These are phyloP conservation scores for Lichtheimia hyalospora DNA, from an alignment of 371 early-diverging fungal species.

Conservation along the genomic window DNA sequence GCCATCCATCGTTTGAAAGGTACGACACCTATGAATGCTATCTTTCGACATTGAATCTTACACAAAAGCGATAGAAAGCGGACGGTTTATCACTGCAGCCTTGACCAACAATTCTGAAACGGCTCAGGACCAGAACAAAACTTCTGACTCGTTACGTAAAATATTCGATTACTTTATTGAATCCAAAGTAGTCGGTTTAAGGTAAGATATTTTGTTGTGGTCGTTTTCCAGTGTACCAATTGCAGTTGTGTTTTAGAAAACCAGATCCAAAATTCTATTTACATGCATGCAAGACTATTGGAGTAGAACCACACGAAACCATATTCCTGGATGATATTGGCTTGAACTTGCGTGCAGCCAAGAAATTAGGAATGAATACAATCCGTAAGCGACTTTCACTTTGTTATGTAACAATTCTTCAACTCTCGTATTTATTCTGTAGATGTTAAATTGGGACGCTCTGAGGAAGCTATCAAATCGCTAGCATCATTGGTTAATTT, in stretches of 20 bases:
- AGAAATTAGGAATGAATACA: conserved; percentile 63
- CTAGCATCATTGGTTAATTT: conserved; percentile 43
- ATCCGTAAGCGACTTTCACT: conserved; percentile 41
- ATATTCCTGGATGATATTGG: conserved; percentile 82
- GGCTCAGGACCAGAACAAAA: conserved; percentile 47
- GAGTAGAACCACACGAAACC: conserved; percentile 59
- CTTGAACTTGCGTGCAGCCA: conserved; percentile 67
- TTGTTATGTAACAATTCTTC: background rate
- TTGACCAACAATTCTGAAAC: conserved; percentile 79
- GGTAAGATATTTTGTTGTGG: conserved; percentile 12
- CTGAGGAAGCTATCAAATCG: conserved; percentile 56
- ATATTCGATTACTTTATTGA: conserved; percentile 50
- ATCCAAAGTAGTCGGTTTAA: conserved; percentile 41
- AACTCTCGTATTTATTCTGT: background rate
- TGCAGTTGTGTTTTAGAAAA: conserved; percentile 28
- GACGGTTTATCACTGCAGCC: conserved; percentile 66
- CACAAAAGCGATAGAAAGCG: conserved; percentile 31
- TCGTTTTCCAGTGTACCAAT: too few relatives aligned
- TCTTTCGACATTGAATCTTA: background rate
- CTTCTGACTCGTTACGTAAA: conserved; percentile 24
- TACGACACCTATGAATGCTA: background rate
- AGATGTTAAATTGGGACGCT: conserved; percentile 62
- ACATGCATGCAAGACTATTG: conserved; percentile 61
- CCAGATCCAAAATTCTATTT: conserved; percentile 69
- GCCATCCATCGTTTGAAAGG: conserved; percentile 60